Evolutionary conservation across 306 rosid genomes (phyloP).

Genomic region (Gastrolobium villosum): DNA sequence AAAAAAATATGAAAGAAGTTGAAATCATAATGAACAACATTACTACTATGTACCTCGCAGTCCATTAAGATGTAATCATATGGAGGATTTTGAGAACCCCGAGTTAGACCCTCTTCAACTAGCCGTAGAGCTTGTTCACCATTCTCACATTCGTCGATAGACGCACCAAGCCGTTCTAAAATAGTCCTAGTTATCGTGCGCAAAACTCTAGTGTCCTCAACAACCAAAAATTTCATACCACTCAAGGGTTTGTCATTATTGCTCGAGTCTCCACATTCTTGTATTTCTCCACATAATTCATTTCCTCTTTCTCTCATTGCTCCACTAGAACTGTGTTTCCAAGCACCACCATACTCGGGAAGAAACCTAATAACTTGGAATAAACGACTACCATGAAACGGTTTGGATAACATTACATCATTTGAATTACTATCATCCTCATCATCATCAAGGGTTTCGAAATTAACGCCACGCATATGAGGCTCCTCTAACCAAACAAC

Average conservation of each 20-base stretch:
- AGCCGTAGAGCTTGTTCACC: conserved; percentile 63
- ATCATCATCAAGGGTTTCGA: conserved; percentile 2
- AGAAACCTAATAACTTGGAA: conserved; percentile 62
- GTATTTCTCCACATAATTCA: conserved; percentile 32
- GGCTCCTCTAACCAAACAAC: conserved; percentile 73
- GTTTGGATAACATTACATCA: conserved; percentile 53
- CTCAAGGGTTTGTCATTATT: conserved; percentile 42
- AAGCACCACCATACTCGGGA: conserved; percentile 69
- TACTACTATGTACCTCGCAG: conserved; percentile 62
- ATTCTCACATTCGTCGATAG: conserved; percentile 55
- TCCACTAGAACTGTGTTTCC: not conserved
- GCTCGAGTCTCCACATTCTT: conserved; percentile 33
- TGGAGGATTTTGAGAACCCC: conserved; percentile 46
- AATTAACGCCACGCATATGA: conserved; percentile 8
- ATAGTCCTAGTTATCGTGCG: conserved; percentile 40
- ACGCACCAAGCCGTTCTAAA: conserved; percentile 59
- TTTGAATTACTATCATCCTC: conserved; percentile 43
- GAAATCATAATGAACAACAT: conserved; percentile 7
- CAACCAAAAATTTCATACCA: conserved; percentile 71
- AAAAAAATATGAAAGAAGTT: not conserved
- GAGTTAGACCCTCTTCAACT: conserved; percentile 53
- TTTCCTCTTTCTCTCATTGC: conserved; percentile 11
- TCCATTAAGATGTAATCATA: conserved; percentile 80
- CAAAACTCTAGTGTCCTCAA: conserved; percentile 51
- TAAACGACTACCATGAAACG: conserved; percentile 68